Conservation (phyloP, 116 monocot species). For the Dioscorea cayenensis region DNA sequence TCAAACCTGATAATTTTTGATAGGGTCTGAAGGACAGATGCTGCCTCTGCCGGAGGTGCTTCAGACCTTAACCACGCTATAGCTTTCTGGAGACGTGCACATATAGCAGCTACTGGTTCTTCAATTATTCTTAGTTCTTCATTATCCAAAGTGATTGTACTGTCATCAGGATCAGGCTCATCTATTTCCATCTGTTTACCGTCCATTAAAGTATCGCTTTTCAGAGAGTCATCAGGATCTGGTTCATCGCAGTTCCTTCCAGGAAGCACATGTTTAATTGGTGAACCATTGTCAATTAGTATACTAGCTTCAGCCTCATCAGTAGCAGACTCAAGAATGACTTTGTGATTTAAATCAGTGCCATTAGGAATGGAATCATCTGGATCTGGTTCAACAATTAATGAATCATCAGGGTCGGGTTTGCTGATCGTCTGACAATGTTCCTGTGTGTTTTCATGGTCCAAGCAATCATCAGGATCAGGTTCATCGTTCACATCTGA, state of each 20-base stretch:
- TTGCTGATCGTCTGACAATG: constrained; percentile 14
- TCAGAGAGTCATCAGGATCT: constrained; percentile 16
- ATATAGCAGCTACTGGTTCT: constrained; percentile 62
- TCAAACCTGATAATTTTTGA: constrained; percentile 78
- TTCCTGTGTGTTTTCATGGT: constrained; percentile 6
- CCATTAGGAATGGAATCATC: constrained; percentile 11
- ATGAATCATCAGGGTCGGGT: constrained; percentile 22
- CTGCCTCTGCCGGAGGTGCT: constrained; percentile 34
- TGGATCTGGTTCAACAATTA: constrained; percentile 25
- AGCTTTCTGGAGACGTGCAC: constrained; percentile 48
- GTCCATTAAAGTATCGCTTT: background rate
- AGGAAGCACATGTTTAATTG: background rate
- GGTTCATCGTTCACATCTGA: constrained; percentile 12
- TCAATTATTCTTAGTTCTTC: constrained; percentile 51
- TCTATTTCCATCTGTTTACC: background rate
- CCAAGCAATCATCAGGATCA: constrained; percentile 16
- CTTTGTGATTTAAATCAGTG: background rate
- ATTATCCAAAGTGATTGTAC: constrained; percentile 13
- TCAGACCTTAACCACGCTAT: constrained; percentile 52
- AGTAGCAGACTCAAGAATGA: constrained; percentile 15
- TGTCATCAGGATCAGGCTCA: constrained; percentile 31
- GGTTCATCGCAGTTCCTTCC: constrained; percentile 8
- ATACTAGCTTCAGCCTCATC: constrained; percentile 13
- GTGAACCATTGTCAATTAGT: background rate
- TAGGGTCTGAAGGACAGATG: constrained; percentile 58